These are phyloP conservation scores for Leptoxyphium fumago DNA, from an alignment of 2,329 filamentous ascomycete genomes.

Conservation along the genomic window DNA sequence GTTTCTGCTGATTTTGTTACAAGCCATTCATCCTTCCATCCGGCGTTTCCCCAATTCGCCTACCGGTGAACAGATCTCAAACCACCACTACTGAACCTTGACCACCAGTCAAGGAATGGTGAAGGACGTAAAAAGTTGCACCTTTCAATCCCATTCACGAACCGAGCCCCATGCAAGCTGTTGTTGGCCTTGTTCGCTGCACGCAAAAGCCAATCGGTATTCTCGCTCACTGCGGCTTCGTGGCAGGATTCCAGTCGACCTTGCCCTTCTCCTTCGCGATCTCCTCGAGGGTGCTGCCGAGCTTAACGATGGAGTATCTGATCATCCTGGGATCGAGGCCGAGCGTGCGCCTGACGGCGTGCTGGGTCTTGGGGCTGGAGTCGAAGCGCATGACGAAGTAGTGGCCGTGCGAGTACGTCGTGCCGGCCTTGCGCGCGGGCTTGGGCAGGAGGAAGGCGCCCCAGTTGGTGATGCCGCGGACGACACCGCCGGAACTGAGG, in stretches of 20 bases:
- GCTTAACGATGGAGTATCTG: constrained; percentile 70
- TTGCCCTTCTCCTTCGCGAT: constrained; percentile 43
- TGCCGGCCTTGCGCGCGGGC: constrained; percentile 65
- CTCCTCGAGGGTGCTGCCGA: constrained; percentile 53
- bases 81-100: no score
- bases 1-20: no score
- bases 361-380: constrained; percentile 55
- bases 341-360: constrained; percentile 59
- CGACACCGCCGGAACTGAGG: constrained; percentile 70
- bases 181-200: no score
- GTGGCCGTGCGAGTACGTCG: constrained; percentile 70
- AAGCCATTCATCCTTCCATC: no score
- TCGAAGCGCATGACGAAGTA: constrained; percentile 99
- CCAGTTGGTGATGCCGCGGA: constrained; percentile 92
- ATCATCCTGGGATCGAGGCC: constrained; percentile 83
- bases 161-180: no score
- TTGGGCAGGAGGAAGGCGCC: constrained; percentile 78
- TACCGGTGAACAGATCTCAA: no score
- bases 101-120: no score
- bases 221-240: no score
- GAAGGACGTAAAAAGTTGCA: no score
- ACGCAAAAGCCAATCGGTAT: no score
- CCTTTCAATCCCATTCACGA: no score
- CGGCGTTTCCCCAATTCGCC: no score
- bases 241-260: constrained; percentile 31